Evolutionary conservation across 192 early-diverging fungal species (phyloP).

Genomic region (Umbelopsis isabellina): DNA sequence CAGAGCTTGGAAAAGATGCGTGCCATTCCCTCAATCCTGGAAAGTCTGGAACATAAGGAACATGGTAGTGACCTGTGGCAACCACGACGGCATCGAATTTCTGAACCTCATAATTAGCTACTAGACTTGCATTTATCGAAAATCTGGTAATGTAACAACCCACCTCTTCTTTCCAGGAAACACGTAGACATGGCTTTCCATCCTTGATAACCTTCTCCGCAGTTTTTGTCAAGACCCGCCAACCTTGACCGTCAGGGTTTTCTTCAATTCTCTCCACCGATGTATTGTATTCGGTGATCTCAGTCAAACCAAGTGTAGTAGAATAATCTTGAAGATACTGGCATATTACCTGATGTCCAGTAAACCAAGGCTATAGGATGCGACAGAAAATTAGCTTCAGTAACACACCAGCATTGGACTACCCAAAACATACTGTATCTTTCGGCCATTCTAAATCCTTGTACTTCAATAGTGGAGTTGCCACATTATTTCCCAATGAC

Average conservation of each 20-base stretch:
- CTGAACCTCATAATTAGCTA: not conserved
- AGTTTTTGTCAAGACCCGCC: conserved; percentile 22
- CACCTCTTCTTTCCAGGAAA: conserved; percentile 20
- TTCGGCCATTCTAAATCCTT: conserved; percentile 23
- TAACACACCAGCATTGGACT: not conserved
- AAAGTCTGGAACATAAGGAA: conserved; percentile 48
- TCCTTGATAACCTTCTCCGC: not conserved
- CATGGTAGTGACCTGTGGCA: conserved; percentile 41
- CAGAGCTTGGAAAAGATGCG: not conserved
- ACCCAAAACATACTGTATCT: not conserved
- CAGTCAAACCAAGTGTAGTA: conserved; percentile 4
- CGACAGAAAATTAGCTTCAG: not conserved
- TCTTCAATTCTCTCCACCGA: conserved; percentile 21
- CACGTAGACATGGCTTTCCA: not conserved
- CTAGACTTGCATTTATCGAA: not conserved
- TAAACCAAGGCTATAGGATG: not conserved
- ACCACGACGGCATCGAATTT: conserved; percentile 48
- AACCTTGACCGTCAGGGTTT: not conserved
- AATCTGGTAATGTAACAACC: too few species aligned
- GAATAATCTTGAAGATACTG: conserved; percentile 28
- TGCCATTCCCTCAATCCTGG: conserved; percentile 32
- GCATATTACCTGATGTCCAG: conserved; percentile 15
- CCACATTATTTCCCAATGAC: conserved; percentile 24
- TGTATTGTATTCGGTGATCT: conserved; percentile 25
- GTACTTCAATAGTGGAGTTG: conserved; percentile 21